A percentile compares a stretch with the other conserved stretches of the same genome.
Conservation (phyloP, 441 rosid genomes). For the Daphne laureola region DNA sequence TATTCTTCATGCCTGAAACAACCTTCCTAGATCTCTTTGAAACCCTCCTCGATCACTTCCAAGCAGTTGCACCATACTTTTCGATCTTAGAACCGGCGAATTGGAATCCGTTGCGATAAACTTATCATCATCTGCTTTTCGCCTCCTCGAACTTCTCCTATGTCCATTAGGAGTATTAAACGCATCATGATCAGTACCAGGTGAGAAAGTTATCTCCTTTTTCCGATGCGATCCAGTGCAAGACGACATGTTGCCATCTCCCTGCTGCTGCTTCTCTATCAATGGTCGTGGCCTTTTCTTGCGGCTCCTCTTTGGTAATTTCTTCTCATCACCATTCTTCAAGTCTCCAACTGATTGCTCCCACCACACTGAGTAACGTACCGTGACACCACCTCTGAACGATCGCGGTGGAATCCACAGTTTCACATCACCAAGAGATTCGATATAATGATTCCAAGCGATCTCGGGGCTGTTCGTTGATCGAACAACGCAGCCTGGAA, state of each 20-base stretch:
- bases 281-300: constrained; percentile 6
- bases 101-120: background rate
- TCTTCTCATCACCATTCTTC: background rate
- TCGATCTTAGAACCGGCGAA: background rate
- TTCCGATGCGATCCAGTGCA: constrained; percentile 5
- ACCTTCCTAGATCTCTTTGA: constrained; percentile 8
- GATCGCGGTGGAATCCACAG: constrained; percentile 21
- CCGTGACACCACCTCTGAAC: constrained; percentile 12
- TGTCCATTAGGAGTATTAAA: background rate
- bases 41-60: background rate
- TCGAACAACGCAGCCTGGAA: constrained; percentile 14
- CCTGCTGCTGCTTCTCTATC: constrained; percentile 5
- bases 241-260: background rate
- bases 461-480: constrained; percentile 8
- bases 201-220: background rate
- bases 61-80: constrained; percentile 7
- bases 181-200: constrained; percentile 6
- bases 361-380: constrained; percentile 22
- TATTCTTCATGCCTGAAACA: constrained; percentile 1
- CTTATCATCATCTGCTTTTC: background rate
- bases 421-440: constrained; percentile 10
- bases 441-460: constrained; percentile 18
- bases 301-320: background rate
- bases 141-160: constrained; percentile 7
- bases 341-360: constrained; percentile 9